Conservation (phyloP, 208 protist species). For the Angomonas desouzai region DNA sequence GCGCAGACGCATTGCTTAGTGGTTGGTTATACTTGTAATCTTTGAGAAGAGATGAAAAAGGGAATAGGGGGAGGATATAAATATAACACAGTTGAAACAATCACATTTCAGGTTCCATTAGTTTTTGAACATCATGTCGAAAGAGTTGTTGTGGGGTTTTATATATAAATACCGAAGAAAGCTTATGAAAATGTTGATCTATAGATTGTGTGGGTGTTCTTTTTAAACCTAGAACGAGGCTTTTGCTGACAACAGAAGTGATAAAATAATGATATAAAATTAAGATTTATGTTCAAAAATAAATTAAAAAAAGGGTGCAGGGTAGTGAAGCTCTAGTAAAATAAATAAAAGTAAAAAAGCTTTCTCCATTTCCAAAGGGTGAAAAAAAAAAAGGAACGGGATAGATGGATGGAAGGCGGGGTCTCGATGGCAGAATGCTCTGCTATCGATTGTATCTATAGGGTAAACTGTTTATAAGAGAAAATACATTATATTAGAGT, state of each 20-base stretch:
- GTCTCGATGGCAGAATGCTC: too few species aligned
- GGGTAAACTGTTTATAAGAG: too few species aligned
- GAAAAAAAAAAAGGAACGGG: too few species aligned
- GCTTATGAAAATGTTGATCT: not conserved
- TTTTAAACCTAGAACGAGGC: not conserved
- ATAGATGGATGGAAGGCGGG: too few species aligned
- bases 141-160: too few species aligned
- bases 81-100: too few species aligned
- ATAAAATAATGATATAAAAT: not conserved
- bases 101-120: too few species aligned
- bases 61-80: not conserved
- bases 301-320: slow-evolving; percentile 6
- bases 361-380: too few species aligned
- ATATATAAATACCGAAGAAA: too few species aligned
- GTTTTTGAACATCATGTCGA: too few species aligned
- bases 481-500: too few species aligned
- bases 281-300: not conserved
- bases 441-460: too few species aligned
- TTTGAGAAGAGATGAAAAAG: not conserved
- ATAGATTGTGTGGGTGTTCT: not conserved
- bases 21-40: slow-evolving; percentile 1
- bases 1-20: slow-evolving; percentile 81
- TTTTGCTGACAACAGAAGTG: slow-evolving; percentile 12
- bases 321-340: not conserved
- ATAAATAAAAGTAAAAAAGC: slow-evolving; percentile 14